Evolutionary conservation across 805 yeast species (phyloP).

Genomic region (Torulaspora indica): DNA sequence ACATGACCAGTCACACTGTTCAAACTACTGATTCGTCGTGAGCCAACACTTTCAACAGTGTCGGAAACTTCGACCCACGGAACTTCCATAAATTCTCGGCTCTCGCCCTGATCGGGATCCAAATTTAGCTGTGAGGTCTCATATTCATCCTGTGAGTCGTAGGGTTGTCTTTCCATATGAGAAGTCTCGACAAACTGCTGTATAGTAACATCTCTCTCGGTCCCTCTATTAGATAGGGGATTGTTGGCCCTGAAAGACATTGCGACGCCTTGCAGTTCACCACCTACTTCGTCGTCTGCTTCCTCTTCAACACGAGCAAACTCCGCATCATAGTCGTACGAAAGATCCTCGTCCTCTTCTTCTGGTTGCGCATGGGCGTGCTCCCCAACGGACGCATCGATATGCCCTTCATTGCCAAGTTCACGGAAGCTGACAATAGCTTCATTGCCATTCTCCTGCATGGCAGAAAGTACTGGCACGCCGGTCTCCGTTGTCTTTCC

Average conservation of each 20-base stretch:
- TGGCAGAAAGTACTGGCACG: conserved; percentile 21
- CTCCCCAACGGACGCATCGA: neutral
- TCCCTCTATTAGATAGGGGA: conserved; percentile 6
- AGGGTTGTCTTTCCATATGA: conserved; percentile 20
- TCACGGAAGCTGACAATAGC: conserved; percentile 2
- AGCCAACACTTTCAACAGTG: conserved; percentile 16
- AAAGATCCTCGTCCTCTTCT: conserved; percentile 32
- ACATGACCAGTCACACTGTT: conserved; percentile 10
- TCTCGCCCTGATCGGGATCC: conserved; percentile 32
- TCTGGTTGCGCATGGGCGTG: neutral
- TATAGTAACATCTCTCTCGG: conserved; percentile 15
- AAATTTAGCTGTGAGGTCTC: conserved; percentile 39
- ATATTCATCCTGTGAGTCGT: conserved; percentile 24
- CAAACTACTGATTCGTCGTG: conserved; percentile 16
- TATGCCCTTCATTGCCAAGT: conserved; percentile 1
- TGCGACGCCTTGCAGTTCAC: neutral
- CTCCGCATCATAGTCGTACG: conserved; percentile 38
- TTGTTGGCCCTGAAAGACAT: neutral
- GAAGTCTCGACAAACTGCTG: conserved; percentile 28
- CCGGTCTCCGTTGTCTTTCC: neutral
- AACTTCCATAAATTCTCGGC: conserved; percentile 16
- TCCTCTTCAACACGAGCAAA: conserved; percentile 32
- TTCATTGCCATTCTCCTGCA: conserved; percentile 31
- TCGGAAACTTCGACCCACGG: conserved; percentile 18
- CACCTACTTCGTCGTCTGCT: conserved; percentile 1